Conservation (phyloP, 2,329 filamentous ascomycete species). For the Penicillium rolfsii region DNA sequence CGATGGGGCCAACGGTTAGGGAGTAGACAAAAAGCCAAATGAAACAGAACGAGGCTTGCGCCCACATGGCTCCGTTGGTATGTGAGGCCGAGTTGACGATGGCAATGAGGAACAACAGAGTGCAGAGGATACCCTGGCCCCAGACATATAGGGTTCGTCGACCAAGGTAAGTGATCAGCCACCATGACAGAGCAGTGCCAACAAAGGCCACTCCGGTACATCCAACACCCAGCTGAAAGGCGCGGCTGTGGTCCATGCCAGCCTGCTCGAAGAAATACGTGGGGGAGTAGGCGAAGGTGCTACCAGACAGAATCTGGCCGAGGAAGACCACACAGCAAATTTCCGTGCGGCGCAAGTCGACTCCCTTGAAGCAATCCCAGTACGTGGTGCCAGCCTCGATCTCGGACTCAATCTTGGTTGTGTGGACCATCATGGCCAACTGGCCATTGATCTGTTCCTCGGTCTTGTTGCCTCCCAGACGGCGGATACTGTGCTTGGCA, state of each 20-base stretch:
- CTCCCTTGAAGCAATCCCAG: constrained; percentile 37
- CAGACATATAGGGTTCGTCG: constrained; percentile 47
- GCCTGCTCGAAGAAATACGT: constrained; percentile 48
- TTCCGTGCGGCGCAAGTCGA: constrained; percentile 46
- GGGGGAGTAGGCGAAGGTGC: constrained; percentile 41
- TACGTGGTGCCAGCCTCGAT: constrained; percentile 36
- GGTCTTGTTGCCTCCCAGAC: constrained; percentile 28
- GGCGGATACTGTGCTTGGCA: constrained; percentile 25
- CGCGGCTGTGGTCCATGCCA: constrained; percentile 37
- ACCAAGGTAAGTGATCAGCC: constrained; percentile 42
- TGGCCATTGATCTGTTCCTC: constrained; percentile 29
- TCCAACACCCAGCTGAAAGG: constrained; percentile 51
- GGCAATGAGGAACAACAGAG: constrained; percentile 35
- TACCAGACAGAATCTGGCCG: constrained; percentile 43
- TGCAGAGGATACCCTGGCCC: constrained; percentile 35
- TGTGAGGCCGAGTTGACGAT: constrained; percentile 30
- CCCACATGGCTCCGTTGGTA: constrained; percentile 34
- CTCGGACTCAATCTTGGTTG: constrained; percentile 39
- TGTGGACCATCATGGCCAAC: constrained; percentile 45
- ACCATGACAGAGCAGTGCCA: constrained; percentile 57
- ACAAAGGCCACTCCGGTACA: constrained; percentile 56
- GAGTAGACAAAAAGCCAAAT: constrained; percentile 60
- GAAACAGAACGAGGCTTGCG: constrained; percentile 51
- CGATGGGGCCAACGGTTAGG: constrained; percentile 58
- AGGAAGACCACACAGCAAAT: constrained; percentile 44